Evolutionary conservation across 2,329 filamentous ascomycete genomes (phyloP).

Genomic region (Aureobasidium mangrovei): DNA sequence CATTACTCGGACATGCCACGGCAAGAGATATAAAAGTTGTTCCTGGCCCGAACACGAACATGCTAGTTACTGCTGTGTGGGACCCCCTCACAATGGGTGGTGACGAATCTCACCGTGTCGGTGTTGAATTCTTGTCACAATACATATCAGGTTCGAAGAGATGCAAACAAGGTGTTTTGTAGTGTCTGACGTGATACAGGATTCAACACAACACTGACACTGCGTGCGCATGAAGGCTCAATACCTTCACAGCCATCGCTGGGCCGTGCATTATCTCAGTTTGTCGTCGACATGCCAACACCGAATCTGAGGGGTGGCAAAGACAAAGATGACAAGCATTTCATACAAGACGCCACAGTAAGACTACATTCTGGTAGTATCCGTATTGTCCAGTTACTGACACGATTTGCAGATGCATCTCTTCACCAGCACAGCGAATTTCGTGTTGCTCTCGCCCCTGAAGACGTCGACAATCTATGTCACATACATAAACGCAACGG

Average conservation of each 20-base stretch:
- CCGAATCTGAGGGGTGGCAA: conserved; percentile 50
- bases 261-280: conserved; percentile 61
- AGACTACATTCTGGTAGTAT: neutral
- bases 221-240: conserved; percentile 61
- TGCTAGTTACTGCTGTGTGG: conserved; percentile 64
- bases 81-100: conserved; percentile 58
- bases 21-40: conserved; percentile 54
- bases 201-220: conserved; percentile 69
- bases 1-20: conserved; percentile 65
- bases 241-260: conserved; percentile 67
- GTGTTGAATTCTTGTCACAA: conserved; percentile 67
- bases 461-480: conserved; percentile 64
- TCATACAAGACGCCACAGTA: conserved; percentile 73
- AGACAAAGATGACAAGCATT: conserved; percentile 46
- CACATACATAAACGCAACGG: conserved; percentile 72
- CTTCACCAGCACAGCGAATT: conserved; percentile 75
- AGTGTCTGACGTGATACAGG: conserved; percentile 34
- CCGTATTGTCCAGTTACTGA: neutral
- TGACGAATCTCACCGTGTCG: conserved; percentile 50
- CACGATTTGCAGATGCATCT: conserved; percentile 54
- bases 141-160: conserved; percentile 61
- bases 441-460: conserved; percentile 74
- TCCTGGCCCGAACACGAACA: conserved; percentile 62
- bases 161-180: too few relatives aligned
- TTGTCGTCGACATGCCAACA: conserved; percentile 63